Conservation (phyloP, 2,329 filamentous ascomycete genomes). For the Talaromyces sp. region DNA sequence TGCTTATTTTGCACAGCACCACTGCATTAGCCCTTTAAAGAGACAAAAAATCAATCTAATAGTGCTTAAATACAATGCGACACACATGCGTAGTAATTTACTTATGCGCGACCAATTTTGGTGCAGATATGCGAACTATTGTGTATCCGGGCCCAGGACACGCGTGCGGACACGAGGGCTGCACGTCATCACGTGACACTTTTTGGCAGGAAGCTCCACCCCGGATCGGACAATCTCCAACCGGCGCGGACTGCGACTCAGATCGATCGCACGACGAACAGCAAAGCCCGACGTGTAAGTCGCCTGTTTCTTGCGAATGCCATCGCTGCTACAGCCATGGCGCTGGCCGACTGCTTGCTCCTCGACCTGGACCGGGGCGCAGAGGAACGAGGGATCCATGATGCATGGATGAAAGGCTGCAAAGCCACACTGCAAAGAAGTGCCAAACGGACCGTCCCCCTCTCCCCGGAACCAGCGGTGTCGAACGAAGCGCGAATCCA, state of each 20-base stretch:
- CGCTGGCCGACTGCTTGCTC: background rate
- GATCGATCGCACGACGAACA: background rate
- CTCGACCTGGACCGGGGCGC: background rate
- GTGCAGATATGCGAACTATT: background rate
- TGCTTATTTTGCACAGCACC: background rate
- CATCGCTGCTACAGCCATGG: background rate
- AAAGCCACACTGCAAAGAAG: constrained; percentile 17
- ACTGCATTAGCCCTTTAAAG: background rate
- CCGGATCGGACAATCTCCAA: background rate
- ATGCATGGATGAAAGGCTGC: constrained; percentile 3
- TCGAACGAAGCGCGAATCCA: constrained; percentile 20
- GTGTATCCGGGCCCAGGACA: constrained; percentile 1
- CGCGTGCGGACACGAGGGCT: constrained; percentile 12
- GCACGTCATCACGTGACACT: constrained; percentile 28
- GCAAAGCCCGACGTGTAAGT: too few relatives aligned
- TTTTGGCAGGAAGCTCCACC: constrained; percentile 14
- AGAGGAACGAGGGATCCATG: background rate
- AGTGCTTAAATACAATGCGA: constrained; percentile 2
- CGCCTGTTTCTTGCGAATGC: background rate
- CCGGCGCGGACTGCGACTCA: background rate
- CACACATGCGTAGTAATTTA: background rate
- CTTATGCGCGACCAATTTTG: constrained; percentile 2
- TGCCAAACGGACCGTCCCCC: constrained; percentile 18
- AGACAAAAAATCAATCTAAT: background rate
- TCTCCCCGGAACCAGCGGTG: constrained; percentile 24